Percentiles rank a stretch among this genome's conserved stretches.
These are phyloP conservation scores for Boletus bicolor DNA, from an alignment of 768 basidiomycete genomes.

Conservation along the genomic window DNA sequence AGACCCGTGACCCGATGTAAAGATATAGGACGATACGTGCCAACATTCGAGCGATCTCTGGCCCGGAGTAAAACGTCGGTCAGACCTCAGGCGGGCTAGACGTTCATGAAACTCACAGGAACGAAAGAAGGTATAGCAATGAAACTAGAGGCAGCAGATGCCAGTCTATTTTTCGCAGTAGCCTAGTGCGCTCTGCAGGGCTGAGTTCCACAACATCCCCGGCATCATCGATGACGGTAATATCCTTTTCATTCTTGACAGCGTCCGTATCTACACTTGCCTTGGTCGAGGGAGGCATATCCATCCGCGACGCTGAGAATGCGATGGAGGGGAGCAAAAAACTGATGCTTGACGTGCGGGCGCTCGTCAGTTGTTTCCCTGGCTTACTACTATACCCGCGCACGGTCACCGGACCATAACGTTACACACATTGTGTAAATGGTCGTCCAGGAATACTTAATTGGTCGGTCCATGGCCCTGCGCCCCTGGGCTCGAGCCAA, in stretches of 20 bases:
- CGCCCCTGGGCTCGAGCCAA: too few relatives aligned
- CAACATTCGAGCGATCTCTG: background rate
- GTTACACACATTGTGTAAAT: background rate
- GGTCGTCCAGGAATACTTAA: background rate
- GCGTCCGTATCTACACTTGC: slow-evolving; percentile 10
- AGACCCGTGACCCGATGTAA: background rate
- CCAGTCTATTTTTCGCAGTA: background rate
- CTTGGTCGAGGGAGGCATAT: slow-evolving; percentile 17
- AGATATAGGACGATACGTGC: background rate
- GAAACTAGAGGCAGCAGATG: background rate
- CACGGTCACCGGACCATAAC: background rate
- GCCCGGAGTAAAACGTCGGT: background rate
- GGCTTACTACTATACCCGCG: background rate
- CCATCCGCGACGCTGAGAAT: background rate
- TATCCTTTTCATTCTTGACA: background rate
- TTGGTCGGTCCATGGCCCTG: too few relatives aligned
- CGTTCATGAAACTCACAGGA: background rate
- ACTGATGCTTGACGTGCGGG: background rate
- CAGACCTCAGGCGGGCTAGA: background rate
- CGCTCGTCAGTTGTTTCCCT: background rate
- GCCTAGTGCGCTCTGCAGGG: background rate
- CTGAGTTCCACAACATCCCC: background rate
- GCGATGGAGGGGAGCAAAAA: background rate
- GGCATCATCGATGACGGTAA: background rate
- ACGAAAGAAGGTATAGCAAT: background rate